Evolutionary conservation across 1,139 yeast genomes (phyloP), one percentile per base, ranked within the genome.

Genomic region (Yamadazyma kanchanaburiensis): DNA sequence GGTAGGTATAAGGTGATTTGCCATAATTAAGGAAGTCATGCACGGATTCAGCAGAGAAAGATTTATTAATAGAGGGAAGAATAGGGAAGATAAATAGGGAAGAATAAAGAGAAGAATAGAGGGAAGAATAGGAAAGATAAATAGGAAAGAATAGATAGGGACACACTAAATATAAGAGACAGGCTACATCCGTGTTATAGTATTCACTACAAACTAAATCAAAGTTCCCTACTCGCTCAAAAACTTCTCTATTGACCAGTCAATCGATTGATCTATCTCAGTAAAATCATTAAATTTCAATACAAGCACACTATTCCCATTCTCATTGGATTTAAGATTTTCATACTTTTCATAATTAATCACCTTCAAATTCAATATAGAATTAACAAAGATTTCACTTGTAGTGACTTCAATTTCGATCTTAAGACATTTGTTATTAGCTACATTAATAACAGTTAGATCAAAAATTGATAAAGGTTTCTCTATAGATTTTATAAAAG

Each of bases 261-360:
- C 70, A 30, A 82, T 53, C 58, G 88, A 79, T 42, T 79, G 82
- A 32, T 75, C 80, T 4, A 81, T 58, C 40, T 80, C 88, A 20
- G 65, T 57, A 30, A 79, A 58, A 40, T 81, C 88, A 40, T 71
- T 75, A 45, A 80, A 77, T 12, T 54, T 58, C 16, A 69, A 63
- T 39, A 64, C 70, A 30, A 74, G 51, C 12, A 70, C 61, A 38
- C 63, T 60, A 15, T 50, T 42, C 19, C 70, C 74, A 30, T 57
- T 45, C 32, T 48, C 46, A 37, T 67, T 64, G 10, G 43, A 43
- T 34, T 51, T 37, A 46, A 63, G 44, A 34, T 60, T 51, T 18
- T 56, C 42, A 27, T 48, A 39, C 36, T 49, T 41, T 38, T 56
- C 42, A 55, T 63, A 68, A 35, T 49, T 53, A 26, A 57, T 53